phyloP scores from a whole-genome alignment of 805 yeast species.

The Candida berthetii region DNA sequence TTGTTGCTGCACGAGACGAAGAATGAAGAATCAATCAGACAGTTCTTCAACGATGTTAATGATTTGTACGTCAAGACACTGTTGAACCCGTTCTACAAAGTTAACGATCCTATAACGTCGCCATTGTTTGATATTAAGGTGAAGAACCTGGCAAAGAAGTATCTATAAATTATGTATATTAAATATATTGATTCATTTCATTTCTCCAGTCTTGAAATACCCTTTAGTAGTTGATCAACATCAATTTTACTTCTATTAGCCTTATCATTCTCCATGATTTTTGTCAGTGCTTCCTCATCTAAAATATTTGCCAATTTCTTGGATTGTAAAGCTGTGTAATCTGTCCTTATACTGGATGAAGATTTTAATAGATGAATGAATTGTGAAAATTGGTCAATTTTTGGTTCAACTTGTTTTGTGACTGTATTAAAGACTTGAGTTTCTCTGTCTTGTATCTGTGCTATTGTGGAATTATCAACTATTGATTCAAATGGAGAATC shows the following conservation, averaged over 20 bases:
- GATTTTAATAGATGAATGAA: slow-evolving; percentile 15
- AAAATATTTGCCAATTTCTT: slow-evolving; percentile 35
- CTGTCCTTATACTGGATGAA: slow-evolving; percentile 11
- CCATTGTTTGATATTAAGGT: slow-evolving; percentile 74
- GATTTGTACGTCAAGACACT: slow-evolving; percentile 83
- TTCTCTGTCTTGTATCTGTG: slow-evolving; percentile 9
- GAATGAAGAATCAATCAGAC: slow-evolving; percentile 70
- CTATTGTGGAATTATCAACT: slow-evolving; percentile 10
- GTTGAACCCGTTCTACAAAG: slow-evolving; percentile 79
- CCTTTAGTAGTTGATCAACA: slow-evolving; percentile 26
- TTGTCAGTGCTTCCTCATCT: slow-evolving; percentile 31
- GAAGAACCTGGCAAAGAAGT: slow-evolving; percentile 66
- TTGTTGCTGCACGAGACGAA: slow-evolving; percentile 56
- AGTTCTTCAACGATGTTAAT: slow-evolving; percentile 78
- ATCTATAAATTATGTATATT: slow-evolving; percentile 35
- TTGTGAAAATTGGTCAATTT: slow-evolving; percentile 16
- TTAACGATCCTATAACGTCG: slow-evolving; percentile 68
- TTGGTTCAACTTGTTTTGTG: slow-evolving; percentile 7
- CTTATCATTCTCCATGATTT: slow-evolving; percentile 10
- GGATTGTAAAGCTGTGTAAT: slow-evolving; percentile 30
- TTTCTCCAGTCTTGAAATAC: slow-evolving; percentile 23
- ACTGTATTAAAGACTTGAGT: slow-evolving; percentile 9
- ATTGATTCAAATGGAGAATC: slow-evolving; percentile 9
- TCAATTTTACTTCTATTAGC: slow-evolving; percentile 19
- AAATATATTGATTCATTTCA: not conserved